These are phyloP conservation scores for Candida oleophila DNA, from an alignment of 805 yeast genomes.

Conservation along the genomic window DNA sequence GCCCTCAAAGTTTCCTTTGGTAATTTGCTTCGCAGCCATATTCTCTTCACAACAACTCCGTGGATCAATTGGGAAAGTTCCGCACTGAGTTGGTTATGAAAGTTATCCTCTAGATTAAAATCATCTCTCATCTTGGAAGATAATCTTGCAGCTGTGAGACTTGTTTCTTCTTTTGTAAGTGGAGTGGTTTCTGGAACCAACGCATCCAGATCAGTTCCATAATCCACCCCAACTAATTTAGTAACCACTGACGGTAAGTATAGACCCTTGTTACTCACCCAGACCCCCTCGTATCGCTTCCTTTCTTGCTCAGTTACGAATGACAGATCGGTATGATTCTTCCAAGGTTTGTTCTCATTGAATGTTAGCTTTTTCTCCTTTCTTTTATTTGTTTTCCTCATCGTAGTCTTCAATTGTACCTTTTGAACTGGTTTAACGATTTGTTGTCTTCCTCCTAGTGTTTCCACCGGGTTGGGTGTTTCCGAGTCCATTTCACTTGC, in stretches of 20 bases:
- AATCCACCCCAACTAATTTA: slow-evolving; percentile 29
- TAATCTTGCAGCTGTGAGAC: slow-evolving; percentile 32
- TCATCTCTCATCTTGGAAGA: slow-evolving; percentile 29
- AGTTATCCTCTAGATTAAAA: slow-evolving; percentile 13
- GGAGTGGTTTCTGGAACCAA: slow-evolving; percentile 1
- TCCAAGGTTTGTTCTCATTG: slow-evolving; percentile 94
- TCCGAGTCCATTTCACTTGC: neutral
- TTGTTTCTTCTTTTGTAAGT: slow-evolving; percentile 18
- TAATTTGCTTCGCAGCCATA: slow-evolving; percentile 80
- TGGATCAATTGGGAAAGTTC: slow-evolving; percentile 39
- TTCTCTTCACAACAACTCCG: slow-evolving; percentile 66
- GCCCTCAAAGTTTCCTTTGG: slow-evolving; percentile 55
- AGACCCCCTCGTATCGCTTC: slow-evolving; percentile 88
- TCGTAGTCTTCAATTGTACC: slow-evolving; percentile 50
- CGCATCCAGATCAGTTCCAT: slow-evolving; percentile 9
- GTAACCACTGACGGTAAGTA: slow-evolving; percentile 45
- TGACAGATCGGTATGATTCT: slow-evolving; percentile 64
- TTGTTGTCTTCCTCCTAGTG: neutral
- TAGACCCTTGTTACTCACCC: slow-evolving; percentile 83
- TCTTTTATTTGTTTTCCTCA: slow-evolving; percentile 43
- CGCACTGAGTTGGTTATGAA: slow-evolving; percentile 30
- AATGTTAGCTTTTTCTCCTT: slow-evolving; percentile 48
- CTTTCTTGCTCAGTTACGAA: slow-evolving; percentile 61
- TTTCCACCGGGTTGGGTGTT: neutral
- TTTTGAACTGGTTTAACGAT: slow-evolving; percentile 18